A percentile compares a stretch with the other conserved stretches of the same genome.
phyloP scores from a whole-genome alignment of 2,329 filamentous ascomycete genomes.

The Knufia petricola region DNA sequence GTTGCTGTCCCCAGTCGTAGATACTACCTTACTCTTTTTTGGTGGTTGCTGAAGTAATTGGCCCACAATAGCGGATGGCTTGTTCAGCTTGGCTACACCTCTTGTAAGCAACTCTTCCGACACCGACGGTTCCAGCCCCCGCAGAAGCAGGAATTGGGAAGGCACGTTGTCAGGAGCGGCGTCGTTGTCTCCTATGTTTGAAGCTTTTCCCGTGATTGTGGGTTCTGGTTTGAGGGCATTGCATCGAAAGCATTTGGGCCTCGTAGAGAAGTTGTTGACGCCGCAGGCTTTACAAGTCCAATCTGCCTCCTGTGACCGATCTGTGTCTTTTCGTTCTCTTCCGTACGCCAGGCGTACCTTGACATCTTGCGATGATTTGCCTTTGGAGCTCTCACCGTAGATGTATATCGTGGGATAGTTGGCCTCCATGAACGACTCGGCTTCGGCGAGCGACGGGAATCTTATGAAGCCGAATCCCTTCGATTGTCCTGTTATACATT shows the following conservation, averaged over 20 bases:
- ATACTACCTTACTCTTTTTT: slow-evolving; percentile 43
- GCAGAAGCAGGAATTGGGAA: slow-evolving; percentile 68
- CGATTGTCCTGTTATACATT: slow-evolving; percentile 37
- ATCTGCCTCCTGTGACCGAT: slow-evolving; percentile 42
- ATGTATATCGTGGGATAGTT: slow-evolving; percentile 44
- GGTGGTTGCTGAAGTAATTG: slow-evolving; percentile 28
- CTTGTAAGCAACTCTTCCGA: slow-evolving; percentile 63
- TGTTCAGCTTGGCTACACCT: slow-evolving; percentile 65
- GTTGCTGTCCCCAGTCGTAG: slow-evolving; percentile 49
- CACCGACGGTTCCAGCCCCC: slow-evolving; percentile 59
- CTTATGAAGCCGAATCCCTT: slow-evolving; percentile 49
- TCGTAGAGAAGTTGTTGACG: slow-evolving; percentile 48
- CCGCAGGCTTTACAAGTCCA: slow-evolving; percentile 49
- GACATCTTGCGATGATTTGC: slow-evolving; percentile 30
- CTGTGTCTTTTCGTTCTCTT: slow-evolving; percentile 43
- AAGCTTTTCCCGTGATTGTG: slow-evolving; percentile 28
- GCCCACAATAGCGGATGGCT: slow-evolving; percentile 37
- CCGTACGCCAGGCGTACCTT: slow-evolving; percentile 45
- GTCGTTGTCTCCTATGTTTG: slow-evolving; percentile 47
- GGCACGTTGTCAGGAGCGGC: slow-evolving; percentile 47
- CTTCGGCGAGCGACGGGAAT: slow-evolving; percentile 41
- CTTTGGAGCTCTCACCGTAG: slow-evolving; percentile 29
- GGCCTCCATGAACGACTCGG: slow-evolving; percentile 44
- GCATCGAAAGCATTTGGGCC: slow-evolving; percentile 50
- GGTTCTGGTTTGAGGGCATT: slow-evolving; percentile 39